Conservation (phyloP, 139 green algal genomes). For the Chlamydomonas sp. region DNA sequence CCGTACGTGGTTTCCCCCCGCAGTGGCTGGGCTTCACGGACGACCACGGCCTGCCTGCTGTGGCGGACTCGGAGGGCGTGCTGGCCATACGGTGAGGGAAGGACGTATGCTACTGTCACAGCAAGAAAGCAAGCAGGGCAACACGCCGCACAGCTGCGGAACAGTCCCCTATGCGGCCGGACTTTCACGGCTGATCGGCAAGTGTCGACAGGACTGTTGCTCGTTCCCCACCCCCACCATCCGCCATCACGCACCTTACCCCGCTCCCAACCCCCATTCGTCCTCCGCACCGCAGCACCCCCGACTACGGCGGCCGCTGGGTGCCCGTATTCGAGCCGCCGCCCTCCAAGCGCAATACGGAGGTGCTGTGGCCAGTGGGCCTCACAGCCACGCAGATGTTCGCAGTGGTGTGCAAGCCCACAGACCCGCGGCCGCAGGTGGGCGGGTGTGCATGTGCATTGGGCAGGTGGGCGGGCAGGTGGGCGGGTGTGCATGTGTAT, state of each 20-base stretch:
- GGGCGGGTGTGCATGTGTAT: background rate
- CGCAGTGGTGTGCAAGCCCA: slow-evolving; percentile 70
- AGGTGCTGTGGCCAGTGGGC: slow-evolving; percentile 82
- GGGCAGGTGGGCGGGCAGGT: slow-evolving; percentile 1
- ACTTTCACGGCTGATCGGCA: background rate
- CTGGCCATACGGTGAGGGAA: slow-evolving; percentile 44
- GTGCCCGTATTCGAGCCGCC: slow-evolving; percentile 70
- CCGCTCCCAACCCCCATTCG: background rate
- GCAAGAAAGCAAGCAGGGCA: background rate
- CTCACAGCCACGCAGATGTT: slow-evolving; percentile 66
- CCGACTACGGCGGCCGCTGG: slow-evolving; percentile 82
- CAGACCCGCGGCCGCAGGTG: slow-evolving; percentile 45
- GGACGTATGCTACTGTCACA: background rate
- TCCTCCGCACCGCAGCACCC: background rate
- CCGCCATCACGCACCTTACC: background rate
- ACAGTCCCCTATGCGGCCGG: too few relatives aligned
- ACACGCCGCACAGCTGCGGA: too few relatives aligned
- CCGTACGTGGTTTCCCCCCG: too few relatives aligned
- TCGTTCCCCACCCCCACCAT: background rate
- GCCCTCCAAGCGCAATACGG: slow-evolving; percentile 43
- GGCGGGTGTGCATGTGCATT: background rate
- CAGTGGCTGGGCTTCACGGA: slow-evolving; percentile 86
- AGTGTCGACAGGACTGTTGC: background rate
- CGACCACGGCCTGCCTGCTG: slow-evolving; percentile 63
- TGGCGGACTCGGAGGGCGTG: slow-evolving; percentile 72